phyloP scores from a whole-genome alignment of 495 filamentous ascomycete species.

The Aspergillus sparsus region DNA sequence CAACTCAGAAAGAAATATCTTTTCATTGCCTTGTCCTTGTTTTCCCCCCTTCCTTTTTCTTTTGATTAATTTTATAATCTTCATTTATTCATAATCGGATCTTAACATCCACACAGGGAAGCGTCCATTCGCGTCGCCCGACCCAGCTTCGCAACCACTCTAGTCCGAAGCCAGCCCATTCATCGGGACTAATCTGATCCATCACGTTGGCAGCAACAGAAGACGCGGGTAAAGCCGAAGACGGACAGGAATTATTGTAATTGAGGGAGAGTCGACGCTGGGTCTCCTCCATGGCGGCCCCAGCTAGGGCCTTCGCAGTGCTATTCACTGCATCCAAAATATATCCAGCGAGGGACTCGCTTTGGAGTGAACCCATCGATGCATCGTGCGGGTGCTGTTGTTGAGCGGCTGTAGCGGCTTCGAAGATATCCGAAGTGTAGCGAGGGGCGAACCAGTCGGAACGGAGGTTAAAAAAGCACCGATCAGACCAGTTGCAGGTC shows the following conservation, averaged over 20 bases:
- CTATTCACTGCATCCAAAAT: slow-evolving; percentile 66
- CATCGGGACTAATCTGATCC: slow-evolving; percentile 30
- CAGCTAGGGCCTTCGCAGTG: slow-evolving; percentile 65
- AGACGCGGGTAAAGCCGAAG: neutral
- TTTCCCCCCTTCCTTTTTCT: no score
- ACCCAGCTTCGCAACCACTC: slow-evolving; percentile 80
- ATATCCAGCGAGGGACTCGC: slow-evolving; percentile 46
- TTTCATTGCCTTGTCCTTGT: no score
- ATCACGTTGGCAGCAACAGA: slow-evolving; percentile 12
- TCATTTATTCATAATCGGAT: slow-evolving; percentile 58
- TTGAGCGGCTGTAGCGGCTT: slow-evolving; percentile 15
- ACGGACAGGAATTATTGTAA: slow-evolving; percentile 4
- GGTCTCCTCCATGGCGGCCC: slow-evolving; percentile 64
- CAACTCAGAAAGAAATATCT: no score
- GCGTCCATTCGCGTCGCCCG: slow-evolving; percentile 74
- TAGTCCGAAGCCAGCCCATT: slow-evolving; percentile 79
- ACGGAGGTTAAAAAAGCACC: slow-evolving; percentile 82
- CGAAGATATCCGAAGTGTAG: slow-evolving; percentile 37
- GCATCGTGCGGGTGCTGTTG: slow-evolving; percentile 7
- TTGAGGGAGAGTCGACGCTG: slow-evolving; percentile 49
- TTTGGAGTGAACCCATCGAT: slow-evolving; percentile 23
- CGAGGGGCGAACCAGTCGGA: slow-evolving; percentile 82
- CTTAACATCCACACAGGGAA: slow-evolving; percentile 82
- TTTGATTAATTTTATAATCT: no score
- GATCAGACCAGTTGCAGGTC: slow-evolving; percentile 88